Base-by-base conservation (phyloP, 1,284 basidiomycete species). In the Moesziomyces parantarcticus region DNA sequence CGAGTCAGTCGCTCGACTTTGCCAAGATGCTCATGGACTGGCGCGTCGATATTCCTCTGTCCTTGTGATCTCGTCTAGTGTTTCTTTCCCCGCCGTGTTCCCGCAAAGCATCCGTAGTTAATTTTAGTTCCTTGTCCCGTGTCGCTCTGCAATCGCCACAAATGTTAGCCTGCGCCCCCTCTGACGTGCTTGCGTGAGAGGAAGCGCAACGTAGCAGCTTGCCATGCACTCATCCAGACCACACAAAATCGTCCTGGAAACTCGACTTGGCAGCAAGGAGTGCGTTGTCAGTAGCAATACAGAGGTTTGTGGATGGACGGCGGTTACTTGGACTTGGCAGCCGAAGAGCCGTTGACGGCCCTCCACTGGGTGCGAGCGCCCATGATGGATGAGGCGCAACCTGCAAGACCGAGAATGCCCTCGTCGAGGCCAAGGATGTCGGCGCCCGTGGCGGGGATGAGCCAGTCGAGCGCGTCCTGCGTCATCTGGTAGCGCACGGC, bases 401-500 rank as follows among this genome's bases (percentile, higher is more conserved):
- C 82, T 25, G 81, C 81, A 14, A 82, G 65, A 54, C 82, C 81
- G 16, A 83, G 63, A 16, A 81, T 68, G 45, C 96, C 96, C 67
- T 99, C 96, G 83, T 92, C 94, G 75, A 97, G 82, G 77, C 89
- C 88, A 72, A 91, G 88, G 64, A 92, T 86, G 47, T 91, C 93
- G 46, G 94, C 87, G 67, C 89, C 91, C 45, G 91, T 91, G 13
- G 94, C 92, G 13, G 96, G 97, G 81, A 95, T 89, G 89, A 92
- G 93, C 73, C 94, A 85, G 82, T 96, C 93, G 63, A 94, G 86
- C 21, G 89, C 82, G 84, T 96, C 93, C 75, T 93, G 89, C 50
- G 90, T 85, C 80, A 96, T 89, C 84, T 96, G 93, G 77, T 89
- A 88, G 22, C 90, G 89, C 26, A 89, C 88, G 8, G 88, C 88